Evolutionary conservation across 352 stramenopile species (phyloP), one percentile per base, ranked within the genome.

Genomic region (Halophytophthora batemanensis): DNA sequence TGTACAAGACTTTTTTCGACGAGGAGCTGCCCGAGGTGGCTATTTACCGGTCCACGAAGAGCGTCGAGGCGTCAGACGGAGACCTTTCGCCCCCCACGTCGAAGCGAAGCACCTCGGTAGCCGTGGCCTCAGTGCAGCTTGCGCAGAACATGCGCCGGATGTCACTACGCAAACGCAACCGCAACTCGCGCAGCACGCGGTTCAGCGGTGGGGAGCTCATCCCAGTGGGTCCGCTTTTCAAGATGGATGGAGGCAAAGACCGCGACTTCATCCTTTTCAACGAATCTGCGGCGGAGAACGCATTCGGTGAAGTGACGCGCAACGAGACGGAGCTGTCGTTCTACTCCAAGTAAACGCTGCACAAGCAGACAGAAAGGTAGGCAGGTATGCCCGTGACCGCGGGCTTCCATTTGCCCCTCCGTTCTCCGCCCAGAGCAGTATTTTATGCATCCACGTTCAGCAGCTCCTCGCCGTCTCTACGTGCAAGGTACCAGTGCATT

Each of bases 221-320:
- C 39, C 69, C 71, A 2, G 77, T 90, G 14, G 82, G 82, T 2
- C 75, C 79, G 19, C 57, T 92, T 2, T 83, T 85, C 58, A 89
- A 92, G 64, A 77, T 89, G 48, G 75, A 86, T n/a, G 82, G 79
- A 2, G 79, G 82, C 10, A 87, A 87, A 60, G 82, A 89, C 44
- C 62, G 82, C 15, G 82, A 93, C 46, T 90, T 88, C 37, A 90
- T 93, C 38, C 45, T 89, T 3, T 93, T 93, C 55, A 93, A 93
- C 56, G 77, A 88, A 58, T 58, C 71, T 13, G 75, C 82, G 18
- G 77, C 74, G 0, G 78, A 88, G 21, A 82, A 88, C 40, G 59
- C 66, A 11, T 90, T 93, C 42, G 75, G 77, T 2, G 72, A 90
- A 25, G 77, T 89, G 55, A 85, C 87, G 59, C 82, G 73, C 40